A percentile compares a stretch with the other conserved stretches of the same genome.
phyloP scores from a whole-genome alignment of 2,329 filamentous ascomycete species.

The Blumeria graminis region DNA sequence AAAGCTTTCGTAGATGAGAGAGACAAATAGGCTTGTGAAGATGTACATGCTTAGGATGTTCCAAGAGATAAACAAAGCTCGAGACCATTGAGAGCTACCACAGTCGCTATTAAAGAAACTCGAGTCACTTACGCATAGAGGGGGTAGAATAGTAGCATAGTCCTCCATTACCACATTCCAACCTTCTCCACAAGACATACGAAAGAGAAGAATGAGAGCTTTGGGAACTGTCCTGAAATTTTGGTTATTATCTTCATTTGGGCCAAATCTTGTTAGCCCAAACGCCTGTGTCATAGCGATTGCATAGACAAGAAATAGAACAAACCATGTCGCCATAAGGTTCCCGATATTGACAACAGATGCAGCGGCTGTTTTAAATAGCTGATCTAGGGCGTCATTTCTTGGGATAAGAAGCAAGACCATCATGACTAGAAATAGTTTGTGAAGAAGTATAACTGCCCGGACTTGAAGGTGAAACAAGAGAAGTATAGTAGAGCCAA shows the following conservation, averaged over 20 bases:
- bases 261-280: constrained; percentile 71
- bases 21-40: constrained; percentile 94
- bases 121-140: constrained; percentile 48
- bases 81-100: constrained; percentile 71
- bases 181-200: constrained; percentile 79
- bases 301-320: constrained; percentile 86
- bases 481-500: constrained; percentile 58
- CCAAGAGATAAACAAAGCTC: constrained; percentile 80
- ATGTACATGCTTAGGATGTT: constrained; percentile 99
- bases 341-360: constrained; percentile 81
- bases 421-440: constrained; percentile 78
- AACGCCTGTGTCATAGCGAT: constrained; percentile 94
- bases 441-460: constrained; percentile 60
- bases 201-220: constrained; percentile 76
- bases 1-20: constrained; percentile 97
- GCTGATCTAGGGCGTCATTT: constrained; percentile 88
- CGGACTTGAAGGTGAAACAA: constrained; percentile 32
- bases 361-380: constrained; percentile 95
- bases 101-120: constrained; percentile 79
- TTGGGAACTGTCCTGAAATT: constrained; percentile 92
- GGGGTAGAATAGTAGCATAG: constrained; percentile 55
- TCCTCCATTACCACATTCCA: constrained; percentile 98
- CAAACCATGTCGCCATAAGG: constrained; percentile 85
- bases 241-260: constrained; percentile 47
- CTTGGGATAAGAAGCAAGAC: constrained; percentile 78